Conservation (phyloP, 306 rosid species). For the Quercus agrifolia region DNA sequence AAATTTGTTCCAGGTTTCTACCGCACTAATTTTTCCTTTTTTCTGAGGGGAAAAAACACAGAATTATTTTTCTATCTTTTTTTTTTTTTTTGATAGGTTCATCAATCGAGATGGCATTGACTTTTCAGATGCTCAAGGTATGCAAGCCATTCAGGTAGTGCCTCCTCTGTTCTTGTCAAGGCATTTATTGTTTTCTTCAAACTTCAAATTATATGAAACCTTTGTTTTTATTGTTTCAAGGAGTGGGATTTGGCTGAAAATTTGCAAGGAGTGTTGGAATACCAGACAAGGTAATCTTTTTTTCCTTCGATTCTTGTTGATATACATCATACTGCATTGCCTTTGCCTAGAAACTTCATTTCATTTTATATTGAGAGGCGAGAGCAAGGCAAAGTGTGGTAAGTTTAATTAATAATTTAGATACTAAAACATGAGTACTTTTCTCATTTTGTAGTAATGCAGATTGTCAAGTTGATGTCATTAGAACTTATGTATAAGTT, state of each 20-base stretch:
- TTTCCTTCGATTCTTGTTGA: slow-evolving; percentile 8
- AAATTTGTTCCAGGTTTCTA: background rate
- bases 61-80: slow-evolving; percentile 6
- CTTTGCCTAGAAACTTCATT: background rate
- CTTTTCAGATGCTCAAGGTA: slow-evolving; percentile 95
- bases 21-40: background rate
- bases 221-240: slow-evolving; percentile 37
- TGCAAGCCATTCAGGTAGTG: slow-evolving; percentile 92
- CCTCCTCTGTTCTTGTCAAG: slow-evolving; percentile 19
- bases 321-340: slow-evolving; percentile 1
- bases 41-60: background rate
- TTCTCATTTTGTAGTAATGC: slow-evolving; percentile 7
- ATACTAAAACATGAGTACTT: background rate
- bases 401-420: background rate
- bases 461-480: background rate
- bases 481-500: background rate
- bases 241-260: slow-evolving; percentile 99
- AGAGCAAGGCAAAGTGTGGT: background rate
- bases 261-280: slow-evolving; percentile 89
- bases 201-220: slow-evolving; percentile 16
- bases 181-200: slow-evolving; percentile 26
- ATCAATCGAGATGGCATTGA: slow-evolving; percentile 92
- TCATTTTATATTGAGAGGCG: background rate
- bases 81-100: slow-evolving; percentile 45
- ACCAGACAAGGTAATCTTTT: slow-evolving; percentile 83